Percentiles rank a stretch among this genome's conserved stretches.
These are phyloP conservation scores for Kalmanozyma brasiliensis DNA, from an alignment of 1,284 basidiomycete genomes.

Conservation along the genomic window DNA sequence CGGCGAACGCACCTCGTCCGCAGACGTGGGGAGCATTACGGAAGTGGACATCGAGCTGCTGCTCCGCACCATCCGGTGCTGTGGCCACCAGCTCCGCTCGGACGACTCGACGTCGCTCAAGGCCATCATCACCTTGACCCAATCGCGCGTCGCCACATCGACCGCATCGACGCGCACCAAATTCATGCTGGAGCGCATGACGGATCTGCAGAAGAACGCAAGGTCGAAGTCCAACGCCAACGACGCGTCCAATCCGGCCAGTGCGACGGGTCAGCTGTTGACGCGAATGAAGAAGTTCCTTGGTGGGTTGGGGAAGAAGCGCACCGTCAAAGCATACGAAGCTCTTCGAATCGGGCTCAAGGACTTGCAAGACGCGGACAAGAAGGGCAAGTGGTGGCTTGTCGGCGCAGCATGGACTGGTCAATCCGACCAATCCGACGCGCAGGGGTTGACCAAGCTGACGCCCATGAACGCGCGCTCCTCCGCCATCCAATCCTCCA, in stretches of 20 bases:
- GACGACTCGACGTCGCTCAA: conserved; percentile 61
- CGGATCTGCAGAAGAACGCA: conserved; percentile 45
- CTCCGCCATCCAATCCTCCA: conserved; percentile 21
- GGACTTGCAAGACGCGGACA: conserved; percentile 86
- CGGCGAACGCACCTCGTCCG: conserved; percentile 62
- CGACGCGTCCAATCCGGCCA: conserved; percentile 26
- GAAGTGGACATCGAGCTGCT: conserved; percentile 77
- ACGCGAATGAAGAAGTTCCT: conserved; percentile 61
- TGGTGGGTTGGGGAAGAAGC: conserved; percentile 50
- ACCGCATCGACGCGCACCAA: conserved; percentile 49
- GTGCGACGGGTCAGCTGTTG: conserved; percentile 27
- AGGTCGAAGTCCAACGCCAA: background rate
- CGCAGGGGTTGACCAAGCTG: conserved; percentile 59
- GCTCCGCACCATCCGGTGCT: conserved; percentile 78
- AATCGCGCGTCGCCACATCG: conserved; percentile 36
- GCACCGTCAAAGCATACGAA: conserved; percentile 53
- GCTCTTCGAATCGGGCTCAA: conserved; percentile 70
- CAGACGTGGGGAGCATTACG: conserved; percentile 3
- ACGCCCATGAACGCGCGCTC: conserved; percentile 38
- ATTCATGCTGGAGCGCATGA: conserved; percentile 66
- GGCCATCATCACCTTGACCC: conserved; percentile 57
- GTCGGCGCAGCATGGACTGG: conserved; percentile 96
- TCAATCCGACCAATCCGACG: conserved; percentile 79
- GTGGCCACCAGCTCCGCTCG: conserved; percentile 58
- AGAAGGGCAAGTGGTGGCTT: conserved; percentile 97